phyloP scores from a whole-genome alignment of 805 yeast species.

The Brettanomyces custersianus region DNA sequence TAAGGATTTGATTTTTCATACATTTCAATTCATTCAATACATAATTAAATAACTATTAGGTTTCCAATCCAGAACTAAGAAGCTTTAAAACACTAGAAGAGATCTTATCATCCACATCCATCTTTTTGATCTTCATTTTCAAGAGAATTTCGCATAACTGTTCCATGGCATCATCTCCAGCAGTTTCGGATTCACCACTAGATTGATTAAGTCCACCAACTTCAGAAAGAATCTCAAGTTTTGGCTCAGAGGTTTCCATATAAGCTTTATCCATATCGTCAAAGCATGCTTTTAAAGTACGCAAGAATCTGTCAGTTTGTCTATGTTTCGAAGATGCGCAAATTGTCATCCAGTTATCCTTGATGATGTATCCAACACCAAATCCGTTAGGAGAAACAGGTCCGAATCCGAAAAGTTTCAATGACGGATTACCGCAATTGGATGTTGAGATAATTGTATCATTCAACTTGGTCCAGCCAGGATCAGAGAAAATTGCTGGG shows the following conservation, averaged over 20 bases:
- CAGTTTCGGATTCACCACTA: no score
- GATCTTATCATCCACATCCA: not conserved
- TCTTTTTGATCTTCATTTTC: no score
- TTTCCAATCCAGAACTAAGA: no score
- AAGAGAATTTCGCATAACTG: not conserved
- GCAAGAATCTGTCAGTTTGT: slow-evolving; percentile 72
- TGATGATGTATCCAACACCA: slow-evolving; percentile 88
- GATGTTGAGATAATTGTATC: slow-evolving; percentile 75
- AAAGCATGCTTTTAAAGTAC: slow-evolving; percentile 55
- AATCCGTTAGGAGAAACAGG: slow-evolving; percentile 87
- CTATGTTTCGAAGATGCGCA: slow-evolving; percentile 84
- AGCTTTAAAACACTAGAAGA: no score
- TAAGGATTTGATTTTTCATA: no score
- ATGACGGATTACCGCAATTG: slow-evolving; percentile 88
- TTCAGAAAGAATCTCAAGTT: slow-evolving; percentile 1
- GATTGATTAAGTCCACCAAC: no score
- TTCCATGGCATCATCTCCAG: not conserved
- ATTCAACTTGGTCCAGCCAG: slow-evolving; percentile 82
- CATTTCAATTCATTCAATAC: no score
- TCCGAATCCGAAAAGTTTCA: slow-evolving; percentile 83
- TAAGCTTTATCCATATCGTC: slow-evolving; percentile 48
- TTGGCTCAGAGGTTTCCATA: slow-evolving; percentile 23
- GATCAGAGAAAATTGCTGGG: slow-evolving; percentile 74
- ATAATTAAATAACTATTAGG: no score
- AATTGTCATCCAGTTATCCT: slow-evolving; percentile 66